These are phyloP conservation scores for Berberis vulgaris DNA, from an alignment of 164 flowering plant genomes.

Conservation along the genomic window DNA sequence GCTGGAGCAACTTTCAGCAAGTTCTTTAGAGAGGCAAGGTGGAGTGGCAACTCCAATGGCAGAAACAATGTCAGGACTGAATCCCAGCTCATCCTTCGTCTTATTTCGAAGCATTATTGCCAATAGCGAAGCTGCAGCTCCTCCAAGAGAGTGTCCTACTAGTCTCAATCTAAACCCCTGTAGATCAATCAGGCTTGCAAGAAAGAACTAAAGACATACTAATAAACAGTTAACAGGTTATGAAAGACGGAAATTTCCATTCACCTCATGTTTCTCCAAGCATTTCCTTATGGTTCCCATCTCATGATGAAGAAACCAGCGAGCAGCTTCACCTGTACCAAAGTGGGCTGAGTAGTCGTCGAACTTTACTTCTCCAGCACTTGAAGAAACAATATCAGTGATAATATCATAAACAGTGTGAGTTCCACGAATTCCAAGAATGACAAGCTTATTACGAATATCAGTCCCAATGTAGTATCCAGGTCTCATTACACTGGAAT, in stretches of 20 bases:
- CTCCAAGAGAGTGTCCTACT: conserved; percentile 90
- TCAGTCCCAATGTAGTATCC: conserved; percentile 89
- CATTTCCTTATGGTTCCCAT: conserved; percentile 60
- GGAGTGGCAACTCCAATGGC: conserved; percentile 71
- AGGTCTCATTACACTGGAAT: conserved; percentile 86
- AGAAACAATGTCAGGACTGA: conserved; percentile 61
- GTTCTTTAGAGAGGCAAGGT: conserved; percentile 72
- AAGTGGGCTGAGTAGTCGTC: conserved; percentile 92
- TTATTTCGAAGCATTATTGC: conserved; percentile 72
- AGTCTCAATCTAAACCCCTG: conserved; percentile 88
- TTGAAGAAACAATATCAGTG: conserved; percentile 74
- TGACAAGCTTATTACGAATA: conserved; percentile 55
- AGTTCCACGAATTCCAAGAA: conserved; percentile 92
- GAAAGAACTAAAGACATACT: conserved; percentile 3
- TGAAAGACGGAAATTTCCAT: background rate
- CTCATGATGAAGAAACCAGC: conserved; percentile 86
- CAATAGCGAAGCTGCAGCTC: conserved; percentile 64
- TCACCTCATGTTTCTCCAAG: conserved; percentile 70
- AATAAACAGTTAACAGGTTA: background rate
- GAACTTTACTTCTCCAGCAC: conserved; percentile 62
- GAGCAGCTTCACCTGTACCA: conserved; percentile 94
- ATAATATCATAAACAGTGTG: conserved; percentile 82
- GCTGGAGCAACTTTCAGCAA: conserved; percentile 70
- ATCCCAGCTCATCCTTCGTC: conserved; percentile 53
- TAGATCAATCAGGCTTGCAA: conserved; percentile 33